These are phyloP conservation scores for Nymphaea colorata DNA, from an alignment of 164 flowering plant species.

Conservation along the genomic window DNA sequence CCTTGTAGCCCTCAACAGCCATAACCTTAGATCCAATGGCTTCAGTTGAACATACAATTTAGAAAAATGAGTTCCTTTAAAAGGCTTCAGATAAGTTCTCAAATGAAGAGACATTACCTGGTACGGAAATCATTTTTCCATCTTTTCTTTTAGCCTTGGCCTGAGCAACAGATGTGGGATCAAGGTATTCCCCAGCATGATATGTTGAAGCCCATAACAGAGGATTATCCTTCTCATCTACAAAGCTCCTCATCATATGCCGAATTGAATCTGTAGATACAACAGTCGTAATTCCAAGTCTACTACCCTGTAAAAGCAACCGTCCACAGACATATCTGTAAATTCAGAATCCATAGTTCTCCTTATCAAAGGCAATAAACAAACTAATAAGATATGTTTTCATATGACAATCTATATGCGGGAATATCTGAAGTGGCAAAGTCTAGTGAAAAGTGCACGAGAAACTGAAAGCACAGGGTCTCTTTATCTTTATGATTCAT, in stretches of 20 bases:
- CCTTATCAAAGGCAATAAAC: no score
- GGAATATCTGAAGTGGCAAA: no score
- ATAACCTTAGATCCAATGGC: constrained; percentile 44
- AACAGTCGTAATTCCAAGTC: constrained; percentile 75
- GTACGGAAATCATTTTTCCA: constrained; percentile 22
- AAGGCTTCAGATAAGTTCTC: no score
- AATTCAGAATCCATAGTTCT: no score
- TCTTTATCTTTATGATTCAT: no score
- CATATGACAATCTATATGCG: no score
- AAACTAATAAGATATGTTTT: no score
- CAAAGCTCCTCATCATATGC: constrained; percentile 90
- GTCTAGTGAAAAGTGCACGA: no score
- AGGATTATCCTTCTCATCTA: constrained; percentile 62
- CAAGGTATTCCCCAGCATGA: constrained; percentile 73
- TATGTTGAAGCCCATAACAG: constrained; percentile 80
- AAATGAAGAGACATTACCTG: constrained; percentile 6
- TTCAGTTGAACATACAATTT: neutral
- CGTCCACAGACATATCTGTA: neutral
- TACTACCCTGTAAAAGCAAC: constrained; percentile 41
- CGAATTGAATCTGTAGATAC: constrained; percentile 77
- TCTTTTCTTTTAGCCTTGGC: constrained; percentile 62
- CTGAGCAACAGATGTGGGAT: constrained; percentile 68
- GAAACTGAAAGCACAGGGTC: no score
- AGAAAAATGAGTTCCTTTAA: neutral
- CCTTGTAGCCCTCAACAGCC: constrained; percentile 78